These are phyloP conservation scores for Trypanosoma boissoni DNA, from an alignment of 208 protist genomes.

Conservation along the genomic window DNA sequence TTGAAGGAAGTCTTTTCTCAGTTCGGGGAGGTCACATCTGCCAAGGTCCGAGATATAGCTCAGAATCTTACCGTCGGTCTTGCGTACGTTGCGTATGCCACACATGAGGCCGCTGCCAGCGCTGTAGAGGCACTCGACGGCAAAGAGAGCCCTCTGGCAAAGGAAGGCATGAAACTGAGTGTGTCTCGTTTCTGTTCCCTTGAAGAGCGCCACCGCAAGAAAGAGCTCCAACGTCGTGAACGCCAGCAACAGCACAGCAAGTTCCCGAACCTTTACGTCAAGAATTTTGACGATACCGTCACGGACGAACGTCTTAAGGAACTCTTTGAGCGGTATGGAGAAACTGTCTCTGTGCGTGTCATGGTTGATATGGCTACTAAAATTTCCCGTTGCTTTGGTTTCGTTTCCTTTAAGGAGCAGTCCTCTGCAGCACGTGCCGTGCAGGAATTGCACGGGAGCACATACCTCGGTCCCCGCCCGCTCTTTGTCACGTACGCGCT, in stretches of 20 bases:
- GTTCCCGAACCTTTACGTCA: conserved; percentile 98
- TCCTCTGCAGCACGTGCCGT: conserved; percentile 95
- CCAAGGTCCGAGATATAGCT: conserved; percentile 94
- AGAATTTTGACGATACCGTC: conserved; percentile 98
- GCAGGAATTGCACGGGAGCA: conserved; percentile 95
- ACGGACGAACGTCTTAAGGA: conserved; percentile 94
- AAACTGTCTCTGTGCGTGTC: conserved; percentile 95
- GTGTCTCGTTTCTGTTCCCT: conserved; percentile 96
- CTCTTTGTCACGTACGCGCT: conserved; percentile 98
- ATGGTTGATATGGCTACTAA: conserved; percentile 95
- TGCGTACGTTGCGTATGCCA: conserved; percentile 97
- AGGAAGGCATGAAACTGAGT: conserved; percentile 90
- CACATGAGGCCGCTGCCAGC: conserved; percentile 89
- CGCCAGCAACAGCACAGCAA: conserved; percentile 90
- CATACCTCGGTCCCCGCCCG: conserved; percentile 93
- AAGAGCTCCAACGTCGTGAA: conserved; percentile 88
- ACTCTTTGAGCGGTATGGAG: conserved; percentile 95
- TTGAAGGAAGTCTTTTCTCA: conserved; percentile 92
- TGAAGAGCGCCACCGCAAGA: conserved; percentile 91
- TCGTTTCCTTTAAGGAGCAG: conserved; percentile 96
- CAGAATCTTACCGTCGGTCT: conserved; percentile 88
- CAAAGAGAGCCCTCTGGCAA: conserved; percentile 71
- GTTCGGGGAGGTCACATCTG: conserved; percentile 96
- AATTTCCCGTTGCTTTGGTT: conserved; percentile 96
- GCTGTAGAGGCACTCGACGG: conserved; percentile 89